Evolutionary conservation across 2,329 filamentous ascomycete genomes (phyloP).

Genomic region (Parastagonospora avenae): DNA sequence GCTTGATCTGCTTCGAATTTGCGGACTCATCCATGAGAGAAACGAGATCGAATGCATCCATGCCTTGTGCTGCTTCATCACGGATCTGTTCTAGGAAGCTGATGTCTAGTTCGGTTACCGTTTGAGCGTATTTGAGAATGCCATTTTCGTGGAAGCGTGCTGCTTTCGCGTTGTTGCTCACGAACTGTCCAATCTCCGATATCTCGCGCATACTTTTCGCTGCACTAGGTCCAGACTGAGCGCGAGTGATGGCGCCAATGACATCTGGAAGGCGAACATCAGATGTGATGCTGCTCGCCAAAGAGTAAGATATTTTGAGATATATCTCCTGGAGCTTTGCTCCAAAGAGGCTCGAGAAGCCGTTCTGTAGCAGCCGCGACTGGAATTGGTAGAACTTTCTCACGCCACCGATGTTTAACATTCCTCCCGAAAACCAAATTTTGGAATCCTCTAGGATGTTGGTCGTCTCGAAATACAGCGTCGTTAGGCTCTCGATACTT

Average conservation of each 20-base stretch:
- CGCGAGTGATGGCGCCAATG: slow-evolving; percentile 50
- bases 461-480: slow-evolving; percentile 60
- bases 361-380: slow-evolving; percentile 57
- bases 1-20: slow-evolving; percentile 39
- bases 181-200: slow-evolving; percentile 57
- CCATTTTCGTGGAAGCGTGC: slow-evolving; percentile 27
- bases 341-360: slow-evolving; percentile 59
- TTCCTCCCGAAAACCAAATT: slow-evolving; percentile 54
- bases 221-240: slow-evolving; percentile 53
- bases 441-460: slow-evolving; percentile 55
- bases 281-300: slow-evolving; percentile 49
- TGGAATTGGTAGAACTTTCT: slow-evolving; percentile 61
- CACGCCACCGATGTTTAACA: slow-evolving; percentile 58
- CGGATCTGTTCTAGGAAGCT: slow-evolving; percentile 24
- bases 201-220: slow-evolving; percentile 55
- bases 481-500: slow-evolving; percentile 58
- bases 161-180: slow-evolving; percentile 51
- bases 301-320: slow-evolving; percentile 58
- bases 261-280: slow-evolving; percentile 51
- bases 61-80: slow-evolving; percentile 21
- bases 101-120: slow-evolving; percentile 22
- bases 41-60: slow-evolving; percentile 28
- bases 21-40: slow-evolving; percentile 18
- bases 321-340: slow-evolving; percentile 60
- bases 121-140: slow-evolving; percentile 22